Percentiles rank a stretch among this genome's conserved stretches.
phyloP scores from a whole-genome alignment of 345 rosid genomes.

The Citrus sinensis region DVS_A1.0 CM039169.1:2597001-2597500 shows the following conservation, averaged over 20 bases:
- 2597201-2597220: conserved; percentile 57
- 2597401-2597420: not conserved
- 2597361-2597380: too few species aligned
- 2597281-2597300: conserved; percentile 85
- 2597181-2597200: conserved; percentile 80
- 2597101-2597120: conserved; percentile 21
- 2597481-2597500: conserved; percentile 88
- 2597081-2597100: conserved; percentile 32
- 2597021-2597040: not conserved
- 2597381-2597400: too few species aligned
- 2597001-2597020: not conserved
- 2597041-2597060: not conserved
- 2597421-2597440: not conserved
- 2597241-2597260: conserved; percentile 82
- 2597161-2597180: conserved; percentile 87
- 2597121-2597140: not conserved
- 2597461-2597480: conserved; percentile 90
- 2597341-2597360: conserved; percentile 53
- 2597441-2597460: conserved; percentile 58
- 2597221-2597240: conserved; percentile 94
- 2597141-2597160: conserved; percentile 56
- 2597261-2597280: conserved; percentile 75
- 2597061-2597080: not conserved
- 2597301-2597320: conserved; percentile 90
- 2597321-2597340: conserved; percentile 94